Evolutionary conservation across 352 stramenopile species (phyloP), one percentile per base, ranked within the genome.

Genomic region (Phytophthora agathidicida): DNA sequence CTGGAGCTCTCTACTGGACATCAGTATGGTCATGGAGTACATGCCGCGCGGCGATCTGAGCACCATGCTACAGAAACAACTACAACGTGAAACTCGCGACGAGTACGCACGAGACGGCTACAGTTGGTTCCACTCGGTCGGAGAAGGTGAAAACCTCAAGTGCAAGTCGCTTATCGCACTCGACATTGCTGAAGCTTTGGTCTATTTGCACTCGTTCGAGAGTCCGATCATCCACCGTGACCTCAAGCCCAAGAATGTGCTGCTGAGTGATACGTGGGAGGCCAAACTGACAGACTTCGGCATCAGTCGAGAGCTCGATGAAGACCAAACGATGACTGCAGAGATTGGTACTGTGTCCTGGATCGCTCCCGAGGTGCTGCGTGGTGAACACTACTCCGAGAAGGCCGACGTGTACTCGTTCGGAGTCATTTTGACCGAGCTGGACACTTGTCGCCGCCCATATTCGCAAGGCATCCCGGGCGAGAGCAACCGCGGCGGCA

Each of bases 391-490:
- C 4, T 93, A 86, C 63, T 86, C 72, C 11, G 74, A 88, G 54
- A 84, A 84, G 53, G 75, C 81, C 1, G 84, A 94, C 44, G 73
- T 94, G 16, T 94, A 89, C 64, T 86, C 76, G 10, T 83, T 89
- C 52, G 84, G 83, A 14, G 76, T 91, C 9, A 63, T 88, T 41
- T 52, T 88, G 11, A 73, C 71, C 0, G 77, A 88, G 45, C 17
- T 88, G 11, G 78, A 86, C 48, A 85, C 78, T 1, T 79, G 66
- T 45, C 45, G 55, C 9, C 60, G 61, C 13, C 66, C 66, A 2
- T 75, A 75, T 13, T 56, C 61, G 2, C 31, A 59, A 14, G 55
- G 60, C 8, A 59, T 68, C 24, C 46, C 65, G 22, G 51, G 58
- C 36, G 54, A 74, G 20, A 66, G 49, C 46, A 66, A 65, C 20